Conservation (phyloP, 192 early-diverging fungal species). For the Coemansia sp. region DNA sequence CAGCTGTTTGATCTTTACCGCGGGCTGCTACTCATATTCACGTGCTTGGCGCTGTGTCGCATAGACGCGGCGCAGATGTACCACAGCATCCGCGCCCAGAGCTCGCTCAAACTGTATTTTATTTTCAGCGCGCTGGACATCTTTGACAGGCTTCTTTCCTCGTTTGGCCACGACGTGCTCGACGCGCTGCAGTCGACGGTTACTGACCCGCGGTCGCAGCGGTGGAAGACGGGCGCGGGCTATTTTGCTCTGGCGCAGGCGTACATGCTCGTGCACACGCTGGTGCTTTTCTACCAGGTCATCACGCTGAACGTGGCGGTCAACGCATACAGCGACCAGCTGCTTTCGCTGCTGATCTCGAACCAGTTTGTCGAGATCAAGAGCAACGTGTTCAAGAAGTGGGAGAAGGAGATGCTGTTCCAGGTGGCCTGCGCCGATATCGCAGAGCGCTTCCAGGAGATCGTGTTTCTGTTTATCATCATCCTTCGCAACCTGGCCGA, state of each 20-base stretch:
- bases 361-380: slow-evolving; percentile 99
- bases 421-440: slow-evolving; percentile 93
- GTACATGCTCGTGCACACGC: slow-evolving; percentile 88
- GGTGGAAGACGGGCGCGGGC: slow-evolving; percentile 37
- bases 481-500: slow-evolving; percentile 88
- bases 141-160: slow-evolving; percentile 87
- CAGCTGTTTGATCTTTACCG: slow-evolving; percentile 92
- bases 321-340: slow-evolving; percentile 92
- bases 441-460: slow-evolving; percentile 92
- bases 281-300: slow-evolving; percentile 92
- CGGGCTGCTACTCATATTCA: slow-evolving; percentile 72
- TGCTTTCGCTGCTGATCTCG: slow-evolving; percentile 87
- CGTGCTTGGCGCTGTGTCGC: slow-evolving; percentile 70
- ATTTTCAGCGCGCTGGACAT: slow-evolving; percentile 96
- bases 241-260: slow-evolving; percentile 72
- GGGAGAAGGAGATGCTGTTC: slow-evolving; percentile 96
- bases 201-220: slow-evolving; percentile 37
- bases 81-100: slow-evolving; percentile 93
- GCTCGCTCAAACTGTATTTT: slow-evolving; percentile 94
- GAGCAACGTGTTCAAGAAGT: slow-evolving; percentile 92
- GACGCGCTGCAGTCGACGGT: slow-evolving; percentile 86
- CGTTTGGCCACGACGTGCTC: slow-evolving; percentile 92
- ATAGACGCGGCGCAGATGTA: slow-evolving; percentile 90
- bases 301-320: slow-evolving; percentile 95
- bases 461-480: slow-evolving; percentile 85